A percentile compares a stretch with the other conserved stretches of the same genome.
Conservation (phyloP, 345 rosid species). For the Arabis hirsuta region DNA sequence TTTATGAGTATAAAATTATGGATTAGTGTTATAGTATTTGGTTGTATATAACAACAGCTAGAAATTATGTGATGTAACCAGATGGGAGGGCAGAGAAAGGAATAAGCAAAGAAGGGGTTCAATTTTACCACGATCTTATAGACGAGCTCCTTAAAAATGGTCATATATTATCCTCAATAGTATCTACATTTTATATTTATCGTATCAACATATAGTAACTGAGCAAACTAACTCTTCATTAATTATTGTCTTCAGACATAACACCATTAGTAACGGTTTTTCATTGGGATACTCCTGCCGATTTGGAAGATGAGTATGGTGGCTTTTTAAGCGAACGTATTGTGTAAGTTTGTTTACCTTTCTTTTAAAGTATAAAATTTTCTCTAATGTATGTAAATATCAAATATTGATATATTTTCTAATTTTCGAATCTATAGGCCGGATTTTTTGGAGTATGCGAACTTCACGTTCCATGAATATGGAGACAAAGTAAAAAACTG, state of each 20-base stretch:
- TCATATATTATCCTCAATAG: not conserved
- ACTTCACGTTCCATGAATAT: constrained; percentile 48
- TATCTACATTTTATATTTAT: not conserved
- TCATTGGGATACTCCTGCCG: constrained; percentile 60
- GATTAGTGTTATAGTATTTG: not conserved
- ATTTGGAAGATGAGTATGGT: constrained; percentile 54
- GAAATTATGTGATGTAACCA: constrained; percentile 4
- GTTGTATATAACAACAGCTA: not conserved
- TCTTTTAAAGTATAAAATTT: not conserved
- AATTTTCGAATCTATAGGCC: constrained; percentile 27
- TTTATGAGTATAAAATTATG: not conserved
- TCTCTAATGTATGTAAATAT: not conserved
- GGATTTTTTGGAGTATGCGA: constrained; percentile 50
- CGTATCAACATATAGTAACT: not conserved
- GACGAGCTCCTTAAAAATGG: constrained; percentile 52
- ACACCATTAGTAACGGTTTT: constrained; percentile 57
- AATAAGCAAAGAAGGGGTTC: constrained; percentile 49
- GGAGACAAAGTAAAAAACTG: constrained; percentile 61
- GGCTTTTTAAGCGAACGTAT: constrained; percentile 52
- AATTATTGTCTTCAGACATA: constrained; percentile 37
- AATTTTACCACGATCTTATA: constrained; percentile 54
- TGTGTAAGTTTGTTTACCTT: constrained; percentile 45
- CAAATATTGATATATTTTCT: not conserved
- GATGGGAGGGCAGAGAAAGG: constrained; percentile 44
- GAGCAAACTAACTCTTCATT: constrained; percentile 12